phyloP scores from a whole-genome alignment of 169 alveolate species.

The Gregarina niphandrodes region DNA sequence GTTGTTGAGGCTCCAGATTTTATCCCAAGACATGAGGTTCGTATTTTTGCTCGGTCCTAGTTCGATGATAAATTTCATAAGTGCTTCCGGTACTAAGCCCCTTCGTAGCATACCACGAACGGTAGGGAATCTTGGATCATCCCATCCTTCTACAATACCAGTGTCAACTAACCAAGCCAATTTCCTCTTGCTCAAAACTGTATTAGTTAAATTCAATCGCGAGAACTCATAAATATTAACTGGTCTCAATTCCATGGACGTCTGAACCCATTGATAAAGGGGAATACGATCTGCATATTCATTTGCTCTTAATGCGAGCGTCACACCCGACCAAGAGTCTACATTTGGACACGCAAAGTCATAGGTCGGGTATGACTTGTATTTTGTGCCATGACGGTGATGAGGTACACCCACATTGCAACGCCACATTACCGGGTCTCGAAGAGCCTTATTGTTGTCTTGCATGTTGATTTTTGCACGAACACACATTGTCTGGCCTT shows the following conservation, averaged over 20 bases:
- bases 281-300: constrained; percentile 88
- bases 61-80: constrained; percentile 75
- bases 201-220: constrained; percentile 64
- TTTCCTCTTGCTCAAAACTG: constrained; percentile 83
- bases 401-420: constrained; percentile 64
- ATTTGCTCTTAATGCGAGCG: constrained; percentile 86
- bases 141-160: constrained; percentile 77
- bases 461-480: constrained; percentile 87
- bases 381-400: constrained; percentile 68
- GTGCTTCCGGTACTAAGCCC: constrained; percentile 85
- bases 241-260: constrained; percentile 36
- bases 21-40: constrained; percentile 94
- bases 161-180: constrained; percentile 66
- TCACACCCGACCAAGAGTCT: constrained; percentile 81
- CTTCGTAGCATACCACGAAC: constrained; percentile 88
- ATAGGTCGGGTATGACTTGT: constrained; percentile 89
- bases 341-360: constrained; percentile 97
- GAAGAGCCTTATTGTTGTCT: constrained; percentile 69
- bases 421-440: constrained; percentile 94
- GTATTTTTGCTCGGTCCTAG: constrained; percentile 90
- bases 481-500: constrained; percentile 67
- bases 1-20: constrained; percentile 86
- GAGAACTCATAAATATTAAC: constrained; percentile 77
- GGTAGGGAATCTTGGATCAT: constrained; percentile 93
- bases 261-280: constrained; percentile 64